Conservation (phyloP, 225 moss, liverwort and hornwort genomes). For the Pseudisothecium myosuroides region DNA sequence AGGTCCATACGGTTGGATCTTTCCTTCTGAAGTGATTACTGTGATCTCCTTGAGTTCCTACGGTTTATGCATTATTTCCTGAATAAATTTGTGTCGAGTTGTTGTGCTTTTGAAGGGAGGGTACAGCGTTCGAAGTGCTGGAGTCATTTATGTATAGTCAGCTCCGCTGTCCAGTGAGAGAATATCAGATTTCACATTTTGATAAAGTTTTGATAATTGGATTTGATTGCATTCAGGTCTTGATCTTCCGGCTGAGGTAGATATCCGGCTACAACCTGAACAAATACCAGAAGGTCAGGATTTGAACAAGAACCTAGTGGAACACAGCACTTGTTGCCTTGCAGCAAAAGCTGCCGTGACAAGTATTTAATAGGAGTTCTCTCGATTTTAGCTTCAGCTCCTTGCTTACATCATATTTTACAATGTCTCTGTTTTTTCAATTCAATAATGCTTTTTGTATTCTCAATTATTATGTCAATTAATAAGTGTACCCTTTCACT, state of each 20-base stretch:
- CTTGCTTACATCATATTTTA: not conserved
- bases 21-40: not conserved
- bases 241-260: constrained; percentile 18
- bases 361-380: not conserved
- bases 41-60: not conserved
- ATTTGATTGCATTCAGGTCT: constrained; percentile 5
- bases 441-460: not conserved
- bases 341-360: not conserved
- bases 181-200: not conserved
- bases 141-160: not conserved
- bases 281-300: constrained; percentile 20
- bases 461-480: not conserved
- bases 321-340: not conserved
- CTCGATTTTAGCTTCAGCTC: not conserved
- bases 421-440: not conserved
- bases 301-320: not conserved
- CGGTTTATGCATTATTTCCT: not conserved
- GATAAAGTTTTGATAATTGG: not conserved
- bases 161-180: not conserved
- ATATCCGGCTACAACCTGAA: constrained; percentile 14
- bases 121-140: not conserved
- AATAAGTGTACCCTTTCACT: not conserved
- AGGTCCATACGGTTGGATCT: not conserved
- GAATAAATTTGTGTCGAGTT: not conserved
- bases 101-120: not conserved